Percentiles rank a stretch among this genome's conserved stretches.
These are phyloP conservation scores for Debaryomyces castellii DNA, from an alignment of 805 yeast species.

Conservation along the genomic window DNA sequence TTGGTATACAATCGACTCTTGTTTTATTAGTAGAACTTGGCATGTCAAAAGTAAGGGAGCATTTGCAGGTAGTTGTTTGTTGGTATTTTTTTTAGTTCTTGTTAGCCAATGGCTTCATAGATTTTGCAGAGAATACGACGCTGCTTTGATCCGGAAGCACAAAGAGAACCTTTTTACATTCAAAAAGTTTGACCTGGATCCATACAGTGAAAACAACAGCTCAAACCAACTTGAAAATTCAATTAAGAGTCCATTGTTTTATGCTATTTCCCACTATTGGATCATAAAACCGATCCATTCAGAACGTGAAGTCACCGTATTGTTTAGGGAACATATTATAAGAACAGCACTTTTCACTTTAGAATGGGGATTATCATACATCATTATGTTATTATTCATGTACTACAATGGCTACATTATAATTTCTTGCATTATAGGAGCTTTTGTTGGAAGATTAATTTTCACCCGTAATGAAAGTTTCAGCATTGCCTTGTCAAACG, in stretches of 20 bases:
- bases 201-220: neutral
- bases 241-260: slow-evolving; percentile 16
- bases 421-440: slow-evolving; percentile 62
- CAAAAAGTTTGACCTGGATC: neutral
- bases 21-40: slow-evolving; percentile 66
- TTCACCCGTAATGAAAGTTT: slow-evolving; percentile 49
- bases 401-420: slow-evolving; percentile 70
- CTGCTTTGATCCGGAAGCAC: slow-evolving; percentile 18
- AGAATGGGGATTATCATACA: slow-evolving; percentile 63
- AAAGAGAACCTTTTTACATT: no score
- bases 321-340: slow-evolving; percentile 48
- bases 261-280: slow-evolving; percentile 36
- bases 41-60: slow-evolving; percentile 55
- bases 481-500: neutral
- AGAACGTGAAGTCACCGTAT: slow-evolving; percentile 29
- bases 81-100: slow-evolving; percentile 59
- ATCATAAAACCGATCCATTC: slow-evolving; percentile 14
- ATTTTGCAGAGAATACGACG: slow-evolving; percentile 51
- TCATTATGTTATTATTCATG: slow-evolving; percentile 73
- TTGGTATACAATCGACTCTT: slow-evolving; percentile 67
- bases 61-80: slow-evolving; percentile 75
- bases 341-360: slow-evolving; percentile 50
- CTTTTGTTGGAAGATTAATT: slow-evolving; percentile 55
- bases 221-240: neutral
- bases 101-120: slow-evolving; percentile 55